Conservation (phyloP, 2,329 filamentous ascomycete genomes). For the Sarocladiaceae sp. region DNA sequence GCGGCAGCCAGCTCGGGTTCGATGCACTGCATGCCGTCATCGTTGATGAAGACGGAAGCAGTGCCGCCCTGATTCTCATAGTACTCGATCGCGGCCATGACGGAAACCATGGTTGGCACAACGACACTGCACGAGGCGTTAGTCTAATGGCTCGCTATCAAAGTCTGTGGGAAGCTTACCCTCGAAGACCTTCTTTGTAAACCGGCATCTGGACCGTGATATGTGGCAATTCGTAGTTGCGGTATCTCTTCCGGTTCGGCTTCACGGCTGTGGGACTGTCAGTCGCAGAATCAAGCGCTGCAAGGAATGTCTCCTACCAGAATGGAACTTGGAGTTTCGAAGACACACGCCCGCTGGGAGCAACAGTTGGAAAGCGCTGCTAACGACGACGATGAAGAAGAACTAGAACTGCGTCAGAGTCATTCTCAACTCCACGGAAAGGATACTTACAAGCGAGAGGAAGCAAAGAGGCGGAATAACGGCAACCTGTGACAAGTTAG, state of each 20-base stretch:
- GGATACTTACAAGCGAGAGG: constrained; percentile 2
- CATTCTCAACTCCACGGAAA: background rate
- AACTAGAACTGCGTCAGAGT: constrained; percentile 10
- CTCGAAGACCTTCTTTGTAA: constrained; percentile 29
- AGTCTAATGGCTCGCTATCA: background rate
- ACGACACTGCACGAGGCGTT: background rate
- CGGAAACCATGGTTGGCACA: constrained; percentile 37
- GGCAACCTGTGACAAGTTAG: background rate
- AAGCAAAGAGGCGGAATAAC: constrained; percentile 1
- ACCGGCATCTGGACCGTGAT: constrained; percentile 39
- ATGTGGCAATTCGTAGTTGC: constrained; percentile 32
- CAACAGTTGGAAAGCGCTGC: constrained; percentile 18
- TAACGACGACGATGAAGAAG: constrained; percentile 22
- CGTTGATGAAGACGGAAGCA: constrained; percentile 53
- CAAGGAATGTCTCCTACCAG: constrained; percentile 3
- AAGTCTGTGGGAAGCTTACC: background rate
- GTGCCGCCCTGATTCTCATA: constrained; percentile 41
- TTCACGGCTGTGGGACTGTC: constrained; percentile 15
- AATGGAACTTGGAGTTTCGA: constrained; percentile 20
- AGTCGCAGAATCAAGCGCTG: background rate
- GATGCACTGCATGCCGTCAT: constrained; percentile 52
- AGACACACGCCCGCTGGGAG: constrained; percentile 19
- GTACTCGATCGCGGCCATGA: constrained; percentile 42
- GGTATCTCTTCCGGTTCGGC: constrained; percentile 19
- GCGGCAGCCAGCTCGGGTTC: constrained; percentile 35